Base-by-base conservation (phyloP, 495 filamentous ascomycete species). In the Neurospora africana region DNA sequence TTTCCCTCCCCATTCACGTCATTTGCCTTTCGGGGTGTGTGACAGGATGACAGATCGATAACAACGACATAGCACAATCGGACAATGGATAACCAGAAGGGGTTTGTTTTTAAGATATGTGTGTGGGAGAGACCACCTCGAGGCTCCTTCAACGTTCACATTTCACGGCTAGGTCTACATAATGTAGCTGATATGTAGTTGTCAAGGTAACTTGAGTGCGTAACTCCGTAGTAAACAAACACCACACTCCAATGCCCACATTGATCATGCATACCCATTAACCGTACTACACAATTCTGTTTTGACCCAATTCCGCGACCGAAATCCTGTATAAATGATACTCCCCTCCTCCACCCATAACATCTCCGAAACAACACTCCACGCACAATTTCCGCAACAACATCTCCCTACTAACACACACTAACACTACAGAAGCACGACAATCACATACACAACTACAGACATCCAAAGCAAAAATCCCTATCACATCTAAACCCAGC, bases 391-490 rank as follows among this genome's bases (percentile, higher is more conserved):
- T 35, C 53, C 27, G 7, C 15, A 19, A 40, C 39, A 40, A 41
- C 39, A 17, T 19, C 39, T 17, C 39, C 39, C 15, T 21, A 10
- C 4, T 21, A 21, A 44, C 19, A 44, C 11, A 13, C 21, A 53
- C 36, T 30, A 5, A 19, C 15, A 41, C 15, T 7, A 41, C 39
- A 41, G 15, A 41, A 19, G 4, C 39, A 41, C 39, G 17, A 17
- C 6, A 6, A 41, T 41, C 39, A 41, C 39, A 41, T 15, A 5
- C 39, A 41, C 39, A 41, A 17, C 36, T 70, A 75, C 30, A 75
- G 78, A 69, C 83, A 85, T 5, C 78, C 78, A 72, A 85, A 81
- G 74, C 83, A 85, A 73, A 84, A 84, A 43, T 78, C 74, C 38
- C 78, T 75, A 21, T 77, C 77, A 70, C 82, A 85, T 37, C 70